phyloP scores from a whole-genome alignment of 202 grass and related monocot genomes.

The Setaria viridis region DNA sequence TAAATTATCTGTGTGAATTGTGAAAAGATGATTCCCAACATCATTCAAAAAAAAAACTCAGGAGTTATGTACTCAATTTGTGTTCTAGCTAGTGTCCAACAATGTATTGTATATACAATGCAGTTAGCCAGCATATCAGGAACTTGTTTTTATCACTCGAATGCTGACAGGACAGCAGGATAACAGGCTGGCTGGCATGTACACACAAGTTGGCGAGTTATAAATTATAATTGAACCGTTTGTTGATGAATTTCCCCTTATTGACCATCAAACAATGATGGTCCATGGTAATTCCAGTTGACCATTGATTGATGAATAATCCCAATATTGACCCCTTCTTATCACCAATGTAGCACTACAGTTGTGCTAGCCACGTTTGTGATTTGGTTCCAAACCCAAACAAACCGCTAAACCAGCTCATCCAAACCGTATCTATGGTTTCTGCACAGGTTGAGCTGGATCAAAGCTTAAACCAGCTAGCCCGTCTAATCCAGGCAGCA shows the following conservation, averaged over 20 bases:
- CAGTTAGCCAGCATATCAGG: background rate
- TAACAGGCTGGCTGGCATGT: constrained; percentile 19
- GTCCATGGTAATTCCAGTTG: background rate
- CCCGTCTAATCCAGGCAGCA: background rate
- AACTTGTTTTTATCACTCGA: constrained; percentile 15
- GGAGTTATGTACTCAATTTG: background rate
- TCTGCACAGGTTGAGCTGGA: background rate
- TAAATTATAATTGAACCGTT: background rate
- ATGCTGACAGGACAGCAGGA: background rate
- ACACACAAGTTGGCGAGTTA: background rate
- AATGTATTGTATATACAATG: background rate
- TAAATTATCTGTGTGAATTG: constrained; percentile 21
- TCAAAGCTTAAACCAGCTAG: background rate
- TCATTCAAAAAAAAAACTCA: constrained; percentile 6
- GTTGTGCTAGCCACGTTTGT: background rate
- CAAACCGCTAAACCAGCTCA: background rate
- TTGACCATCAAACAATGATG: background rate
- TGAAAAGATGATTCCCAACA: background rate
- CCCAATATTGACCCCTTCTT: background rate
- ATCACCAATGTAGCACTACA: background rate
- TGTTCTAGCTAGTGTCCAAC: background rate
- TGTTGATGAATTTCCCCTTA: constrained; percentile 2
- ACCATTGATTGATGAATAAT: background rate
- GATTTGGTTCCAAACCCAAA: background rate
- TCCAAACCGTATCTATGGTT: background rate